Base-by-base conservation (phyloP, 2,329 filamentous ascomycete genomes). In the Penicillium sp. region DNA sequence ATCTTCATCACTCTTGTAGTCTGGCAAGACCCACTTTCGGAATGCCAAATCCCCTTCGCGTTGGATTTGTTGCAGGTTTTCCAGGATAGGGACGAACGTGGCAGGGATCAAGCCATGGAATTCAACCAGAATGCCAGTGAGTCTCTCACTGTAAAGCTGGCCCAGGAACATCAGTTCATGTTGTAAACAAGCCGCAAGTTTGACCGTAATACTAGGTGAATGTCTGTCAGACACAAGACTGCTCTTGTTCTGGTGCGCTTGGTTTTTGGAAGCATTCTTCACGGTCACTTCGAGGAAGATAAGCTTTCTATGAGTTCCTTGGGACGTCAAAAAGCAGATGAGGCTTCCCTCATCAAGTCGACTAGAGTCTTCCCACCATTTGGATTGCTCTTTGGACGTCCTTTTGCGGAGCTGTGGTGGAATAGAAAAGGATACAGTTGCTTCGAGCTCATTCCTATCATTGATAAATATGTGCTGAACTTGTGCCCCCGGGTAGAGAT, bases 321-420 rank as follows among this genome's bases (percentile, higher is more conserved):
- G 2, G 4, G 45, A 45, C 2, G 42, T 29, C 22, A 58, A 38
- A 11, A 58, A 55, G 13, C 49, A 58, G 1, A 55, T 14, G 2
- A 55, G 48, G 11, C 45, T 50, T 24, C 56, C 49, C 27, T 52
- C 42, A 2, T 58, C 49, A 1, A 58, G 42, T 53, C 52, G 47
- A 32, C 13, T 58, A 3, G 56, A 58, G 16, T 47, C 52, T 49
- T 55, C 1, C 56, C 45, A 55, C 56, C 48, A 58, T 55, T 4
- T 55, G 22, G 11, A 52, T 49, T 50, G 48, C 45, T 58, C 49
- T 1, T 8, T 39, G 3, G 36, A 31, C 0, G 49, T 13, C 31
- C 10, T 55, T 49, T 47, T 55, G 36, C 46, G 52, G 5, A 55
- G 1, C 24, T 52, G 27, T 21, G 27, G 22, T 2, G 45, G 56